phyloP scores from a whole-genome alignment of 345 rosid species.

The thale cress (Arabidopsis thaliana) region TAIR10.1 NC_003076.8:2316001-2316500 shows the following conservation, averaged over 20 bases:
- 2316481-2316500: conserved; percentile 72
- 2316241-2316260: conserved; percentile 36
- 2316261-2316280: not conserved
- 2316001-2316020: not conserved
- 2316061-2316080: conserved; percentile 52
- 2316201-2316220: conserved; percentile 47
- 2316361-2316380: conserved; percentile 69
- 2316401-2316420: conserved; percentile 69
- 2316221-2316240: conserved; percentile 47
- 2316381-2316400: conserved; percentile 63
- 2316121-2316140: not conserved
- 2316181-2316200: conserved; percentile 42
- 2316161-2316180: conserved; percentile 54
- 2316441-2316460: conserved; percentile 61
- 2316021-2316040: not conserved
- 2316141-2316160: conserved; percentile 26
- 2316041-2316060: not conserved
- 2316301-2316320: conserved; percentile 51
- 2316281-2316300: conserved; percentile 44
- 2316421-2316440: conserved; percentile 74
- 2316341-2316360: conserved; percentile 56
- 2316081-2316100: conserved; percentile 36
- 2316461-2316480: conserved; percentile 52
- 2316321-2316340: conserved; percentile 55
- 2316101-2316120: not conserved